Conservation (phyloP, 495 filamentous ascomycete species). For the Venustampulla echinocandica region DNA sequence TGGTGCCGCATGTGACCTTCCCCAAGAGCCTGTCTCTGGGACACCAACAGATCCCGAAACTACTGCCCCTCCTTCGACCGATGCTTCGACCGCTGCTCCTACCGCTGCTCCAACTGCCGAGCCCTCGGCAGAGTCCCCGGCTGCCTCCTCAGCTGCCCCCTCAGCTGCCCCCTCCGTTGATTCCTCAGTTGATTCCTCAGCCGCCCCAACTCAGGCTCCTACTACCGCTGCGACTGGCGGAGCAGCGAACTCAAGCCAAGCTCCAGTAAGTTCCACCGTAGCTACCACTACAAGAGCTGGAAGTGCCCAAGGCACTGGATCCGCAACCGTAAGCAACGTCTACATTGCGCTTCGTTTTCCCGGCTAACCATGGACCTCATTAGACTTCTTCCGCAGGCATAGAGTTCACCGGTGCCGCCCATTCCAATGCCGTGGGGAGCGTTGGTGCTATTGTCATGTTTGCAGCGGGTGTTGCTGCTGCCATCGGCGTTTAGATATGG, state of each 20-base stretch:
- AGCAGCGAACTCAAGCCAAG: too few species aligned
- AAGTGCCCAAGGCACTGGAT: neutral
- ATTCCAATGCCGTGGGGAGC: too few species aligned
- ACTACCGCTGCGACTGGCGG: too few species aligned
- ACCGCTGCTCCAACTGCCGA: neutral
- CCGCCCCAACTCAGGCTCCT: too few species aligned
- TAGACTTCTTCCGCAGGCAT: neutral
- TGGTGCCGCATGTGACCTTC: conserved; percentile 28
- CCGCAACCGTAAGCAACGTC: neutral
- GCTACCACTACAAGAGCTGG: neutral
- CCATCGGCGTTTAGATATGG: too few species aligned
- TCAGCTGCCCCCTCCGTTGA: neutral
- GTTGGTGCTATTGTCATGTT: neutral
- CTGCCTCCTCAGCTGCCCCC: neutral
- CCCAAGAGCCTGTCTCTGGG: conserved; percentile 29
- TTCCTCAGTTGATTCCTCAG: neutral
- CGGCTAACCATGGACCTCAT: neutral
- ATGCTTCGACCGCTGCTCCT: neutral
- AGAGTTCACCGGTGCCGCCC: neutral
- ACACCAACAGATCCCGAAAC: neutral
- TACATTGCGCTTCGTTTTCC: neutral
- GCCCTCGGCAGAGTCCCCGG: neutral
- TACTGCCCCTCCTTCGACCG: too few species aligned
- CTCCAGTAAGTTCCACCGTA: too few species aligned
- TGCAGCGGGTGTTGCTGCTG: neutral